Conservation (phyloP, 2,329 filamentous ascomycete genomes). For the Coniochaeta hoffmannii region DNA sequence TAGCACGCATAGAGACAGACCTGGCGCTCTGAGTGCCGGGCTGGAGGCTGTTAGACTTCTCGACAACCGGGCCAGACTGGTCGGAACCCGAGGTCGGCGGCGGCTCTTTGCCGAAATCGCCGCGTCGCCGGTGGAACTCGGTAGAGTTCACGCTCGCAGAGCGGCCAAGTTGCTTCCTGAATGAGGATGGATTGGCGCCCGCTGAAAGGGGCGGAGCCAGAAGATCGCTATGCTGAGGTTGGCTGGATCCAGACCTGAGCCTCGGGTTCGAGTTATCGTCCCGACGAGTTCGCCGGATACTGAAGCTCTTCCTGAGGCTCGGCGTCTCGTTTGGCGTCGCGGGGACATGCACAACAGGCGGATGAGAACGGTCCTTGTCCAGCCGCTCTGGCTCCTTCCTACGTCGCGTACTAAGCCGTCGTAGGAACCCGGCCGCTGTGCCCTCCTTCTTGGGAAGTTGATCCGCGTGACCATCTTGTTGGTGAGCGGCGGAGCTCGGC, state of each 20-base stretch:
- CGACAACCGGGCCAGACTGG: slow-evolving; percentile 51
- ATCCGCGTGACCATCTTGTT: slow-evolving; percentile 47
- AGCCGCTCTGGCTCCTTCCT: slow-evolving; percentile 55
- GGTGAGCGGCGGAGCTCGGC: slow-evolving; percentile 37
- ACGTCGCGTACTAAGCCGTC: slow-evolving; percentile 83
- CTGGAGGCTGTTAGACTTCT: slow-evolving; percentile 41
- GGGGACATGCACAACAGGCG: slow-evolving; percentile 62
- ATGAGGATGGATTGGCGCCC: slow-evolving; percentile 46
- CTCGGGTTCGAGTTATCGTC: slow-evolving; percentile 43
- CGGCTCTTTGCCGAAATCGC: slow-evolving; percentile 50
- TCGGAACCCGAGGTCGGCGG: slow-evolving; percentile 75
- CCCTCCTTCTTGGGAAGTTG: slow-evolving; percentile 73
- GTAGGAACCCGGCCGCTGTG: slow-evolving; percentile 72
- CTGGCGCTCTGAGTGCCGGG: slow-evolving; percentile 46
- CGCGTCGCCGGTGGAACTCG: slow-evolving; percentile 61
- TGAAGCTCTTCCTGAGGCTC: slow-evolving; percentile 75
- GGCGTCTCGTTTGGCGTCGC: slow-evolving; percentile 64
- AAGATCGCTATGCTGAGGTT: slow-evolving; percentile 70
- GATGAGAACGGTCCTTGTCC: slow-evolving; percentile 59
- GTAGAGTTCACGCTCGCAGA: slow-evolving; percentile 90
- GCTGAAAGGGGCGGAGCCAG: slow-evolving; percentile 64
- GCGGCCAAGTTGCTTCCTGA: slow-evolving; percentile 66
- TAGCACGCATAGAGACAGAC: slow-evolving; percentile 64
- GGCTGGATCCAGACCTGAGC: slow-evolving; percentile 49
- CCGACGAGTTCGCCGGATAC: slow-evolving; percentile 57